These are phyloP conservation scores for Populus hybrid DNA, from an alignment of 441 rosid genomes.

Conservation along the genomic window DNA sequence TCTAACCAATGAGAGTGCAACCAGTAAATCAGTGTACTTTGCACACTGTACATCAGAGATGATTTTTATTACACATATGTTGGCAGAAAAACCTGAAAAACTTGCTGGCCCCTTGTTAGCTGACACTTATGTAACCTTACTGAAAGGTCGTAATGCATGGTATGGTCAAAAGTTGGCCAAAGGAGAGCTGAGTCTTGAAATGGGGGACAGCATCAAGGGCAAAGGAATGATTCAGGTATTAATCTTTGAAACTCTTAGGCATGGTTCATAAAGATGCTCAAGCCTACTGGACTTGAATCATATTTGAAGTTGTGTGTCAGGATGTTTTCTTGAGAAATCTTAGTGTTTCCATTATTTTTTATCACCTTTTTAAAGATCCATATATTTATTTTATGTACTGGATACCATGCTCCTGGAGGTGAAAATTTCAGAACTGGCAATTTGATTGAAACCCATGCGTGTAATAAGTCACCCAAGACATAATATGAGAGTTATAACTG, in stretches of 20 bases:
- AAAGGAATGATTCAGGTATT: conserved; percentile 57
- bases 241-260: not conserved
- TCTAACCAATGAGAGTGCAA: conserved; percentile 56
- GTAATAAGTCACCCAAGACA: not conserved
- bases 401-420: not conserved
- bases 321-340: not conserved
- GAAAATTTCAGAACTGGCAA: not conserved
- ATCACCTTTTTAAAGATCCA: not conserved
- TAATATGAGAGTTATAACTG: not conserved
- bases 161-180: conserved; percentile 39
- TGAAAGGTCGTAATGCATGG: conserved; percentile 32
- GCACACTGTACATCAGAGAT: conserved; percentile 59
- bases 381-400: not conserved
- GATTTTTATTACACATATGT: conserved; percentile 53
- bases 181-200: conserved; percentile 42
- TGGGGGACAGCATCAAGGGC: conserved; percentile 55
- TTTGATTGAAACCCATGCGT: not conserved
- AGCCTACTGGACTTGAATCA: conserved; percentile 27
- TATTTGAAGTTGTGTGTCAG: conserved; percentile 15
- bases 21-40: conserved; percentile 52
- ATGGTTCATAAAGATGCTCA: conserved; percentile 29
- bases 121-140: conserved; percentile 48
- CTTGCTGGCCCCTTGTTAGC: conserved; percentile 56
- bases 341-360: not conserved
- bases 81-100: conserved; percentile 54